Conservation (phyloP, 2,329 filamentous ascomycete species). For the Aspergillus sp. region DNA sequence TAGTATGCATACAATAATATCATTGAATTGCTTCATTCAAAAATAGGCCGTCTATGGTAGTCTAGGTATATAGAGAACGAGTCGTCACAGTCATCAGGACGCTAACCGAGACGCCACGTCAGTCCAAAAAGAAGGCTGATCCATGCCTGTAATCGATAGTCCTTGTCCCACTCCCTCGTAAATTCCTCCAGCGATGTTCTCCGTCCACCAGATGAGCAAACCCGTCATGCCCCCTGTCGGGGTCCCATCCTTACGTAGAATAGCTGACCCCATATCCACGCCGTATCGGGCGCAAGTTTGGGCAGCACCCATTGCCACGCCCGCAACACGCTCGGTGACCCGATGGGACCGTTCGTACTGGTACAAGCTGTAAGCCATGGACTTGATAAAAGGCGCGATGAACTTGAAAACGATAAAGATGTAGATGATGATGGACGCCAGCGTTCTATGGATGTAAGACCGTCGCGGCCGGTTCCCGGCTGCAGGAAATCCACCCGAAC, state of each 20-base stretch:
- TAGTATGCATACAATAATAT: not conserved
- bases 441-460: constrained; percentile 58
- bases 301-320: constrained; percentile 51
- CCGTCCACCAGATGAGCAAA: constrained; percentile 59
- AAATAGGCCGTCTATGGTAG: too few relatives aligned
- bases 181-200: constrained; percentile 64
- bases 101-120: not conserved
- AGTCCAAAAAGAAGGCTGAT: constrained; percentile 16
- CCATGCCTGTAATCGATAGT: constrained; percentile 44
- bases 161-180: constrained; percentile 62
- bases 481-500: not conserved
- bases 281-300: constrained; percentile 54
- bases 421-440: constrained; percentile 57
- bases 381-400: constrained; percentile 59
- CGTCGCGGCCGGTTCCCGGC: constrained; percentile 5
- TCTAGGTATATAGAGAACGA: too few relatives aligned
- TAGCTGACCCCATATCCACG: constrained; percentile 51
- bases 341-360: constrained; percentile 65
- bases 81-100: too few relatives aligned
- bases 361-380: constrained; percentile 54
- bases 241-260: constrained; percentile 63
- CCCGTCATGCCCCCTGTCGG: constrained; percentile 59
- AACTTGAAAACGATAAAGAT: constrained; percentile 60
- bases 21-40: not conserved
- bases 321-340: constrained; percentile 58